A percentile compares a stretch with the other conserved stretches of the same genome.
Conservation (phyloP, 1,284 basidiomycete species). For the Malassezia vespertilionis region DNA sequence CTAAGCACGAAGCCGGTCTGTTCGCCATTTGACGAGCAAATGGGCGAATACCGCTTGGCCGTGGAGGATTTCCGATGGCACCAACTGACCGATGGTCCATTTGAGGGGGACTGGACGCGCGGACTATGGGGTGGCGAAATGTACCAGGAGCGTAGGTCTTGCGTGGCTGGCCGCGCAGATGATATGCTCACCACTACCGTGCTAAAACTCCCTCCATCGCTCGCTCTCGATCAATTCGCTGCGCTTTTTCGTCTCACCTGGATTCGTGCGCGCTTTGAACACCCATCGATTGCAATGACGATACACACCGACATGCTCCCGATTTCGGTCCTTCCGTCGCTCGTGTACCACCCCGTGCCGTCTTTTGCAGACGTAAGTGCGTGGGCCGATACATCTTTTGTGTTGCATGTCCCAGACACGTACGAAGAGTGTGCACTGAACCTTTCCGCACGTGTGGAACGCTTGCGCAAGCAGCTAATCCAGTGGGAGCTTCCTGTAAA, state of each 20-base stretch:
- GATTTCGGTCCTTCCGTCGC: constrained; percentile 2
- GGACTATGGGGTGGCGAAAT: constrained; percentile 12
- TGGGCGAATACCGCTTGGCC: constrained; percentile 10
- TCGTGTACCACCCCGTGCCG: constrained; percentile 1
- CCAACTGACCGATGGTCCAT: neutral
- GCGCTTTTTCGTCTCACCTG: constrained; percentile 2
- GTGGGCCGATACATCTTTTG: constrained; percentile 1
- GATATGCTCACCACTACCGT: constrained; percentile 12
- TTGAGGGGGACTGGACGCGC: constrained; percentile 2
- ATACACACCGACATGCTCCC: constrained; percentile 4
- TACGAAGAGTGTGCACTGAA: neutral
- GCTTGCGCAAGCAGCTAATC: neutral
- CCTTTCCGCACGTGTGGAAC: constrained; percentile 1
- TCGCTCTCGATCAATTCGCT: neutral
- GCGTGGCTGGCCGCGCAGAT: constrained; percentile 5
- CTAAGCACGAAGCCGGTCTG: neutral
- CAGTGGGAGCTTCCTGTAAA: neutral
- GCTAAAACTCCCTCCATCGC: neutral
- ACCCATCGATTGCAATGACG: constrained; percentile 5
- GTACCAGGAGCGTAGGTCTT: constrained; percentile 15
- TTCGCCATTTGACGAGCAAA: constrained; percentile 11
- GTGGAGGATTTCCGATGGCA: constrained; percentile 5
- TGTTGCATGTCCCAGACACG: neutral
- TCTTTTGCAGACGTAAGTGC: constrained; percentile 6
- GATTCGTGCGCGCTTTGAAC: constrained; percentile 6